phyloP scores from a whole-genome alignment of 495 filamentous ascomycete genomes.

The Arthonia radiata region DNA sequence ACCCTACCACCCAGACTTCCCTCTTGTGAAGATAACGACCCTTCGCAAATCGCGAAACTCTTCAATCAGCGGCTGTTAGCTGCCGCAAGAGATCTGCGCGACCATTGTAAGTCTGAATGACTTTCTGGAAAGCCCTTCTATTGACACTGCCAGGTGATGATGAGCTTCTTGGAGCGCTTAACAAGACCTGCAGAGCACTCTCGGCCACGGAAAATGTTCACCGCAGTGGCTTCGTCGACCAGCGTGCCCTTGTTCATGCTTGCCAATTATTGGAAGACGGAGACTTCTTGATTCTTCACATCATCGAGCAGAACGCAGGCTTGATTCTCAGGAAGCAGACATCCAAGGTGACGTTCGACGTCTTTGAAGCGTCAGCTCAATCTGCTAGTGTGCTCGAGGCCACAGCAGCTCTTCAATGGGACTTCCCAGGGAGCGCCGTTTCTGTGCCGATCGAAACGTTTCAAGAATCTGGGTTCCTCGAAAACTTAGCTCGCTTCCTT shows the following conservation, averaged over 20 bases:
- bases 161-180: conserved; percentile 10
- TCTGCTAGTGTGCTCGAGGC: conserved; percentile 21
- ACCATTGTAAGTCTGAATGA: too few species aligned
- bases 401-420: conserved; percentile 19
- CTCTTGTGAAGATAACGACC: conserved; percentile 14
- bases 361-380: conserved; percentile 29
- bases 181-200: conserved; percentile 13
- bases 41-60: conserved; percentile 14
- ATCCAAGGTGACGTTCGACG: conserved; percentile 25
- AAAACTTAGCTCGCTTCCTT: conserved; percentile 25
- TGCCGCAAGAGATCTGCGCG: conserved; percentile 10
- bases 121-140: too few species aligned
- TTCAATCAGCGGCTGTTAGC: conserved; percentile 15
- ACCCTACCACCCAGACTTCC: conserved; percentile 6
- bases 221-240: conserved; percentile 14
- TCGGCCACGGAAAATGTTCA: conserved; percentile 12
- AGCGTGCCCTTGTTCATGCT: conserved; percentile 12
- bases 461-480: conserved; percentile 19
- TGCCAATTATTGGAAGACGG: conserved; percentile 12
- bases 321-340: conserved; percentile 20
- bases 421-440: conserved; percentile 20
- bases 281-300: conserved; percentile 19
- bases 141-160: conserved; percentile 4
- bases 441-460: conserved; percentile 15
- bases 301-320: conserved; percentile 30